Evolutionary conservation across 345 rosid species (phyloP).

Genomic region (Citrus sp.): DNA sequence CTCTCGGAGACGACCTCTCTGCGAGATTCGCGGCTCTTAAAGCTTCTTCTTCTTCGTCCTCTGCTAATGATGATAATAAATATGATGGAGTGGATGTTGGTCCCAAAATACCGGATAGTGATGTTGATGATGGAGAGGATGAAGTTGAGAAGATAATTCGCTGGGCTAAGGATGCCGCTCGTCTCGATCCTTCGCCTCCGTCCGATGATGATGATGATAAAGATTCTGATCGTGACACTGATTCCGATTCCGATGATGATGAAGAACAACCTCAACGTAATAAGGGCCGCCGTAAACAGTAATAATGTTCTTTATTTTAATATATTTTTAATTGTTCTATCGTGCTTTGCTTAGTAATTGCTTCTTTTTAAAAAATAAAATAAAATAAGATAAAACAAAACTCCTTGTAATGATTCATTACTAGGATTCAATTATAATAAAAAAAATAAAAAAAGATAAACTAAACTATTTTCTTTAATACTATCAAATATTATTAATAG

Average conservation of each 20-base stretch:
- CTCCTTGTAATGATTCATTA: no score
- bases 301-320: background rate
- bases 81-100: background rate
- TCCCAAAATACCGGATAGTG: background rate
- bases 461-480: no score
- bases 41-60: conserved; percentile 30
- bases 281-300: conserved; percentile 9
- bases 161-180: conserved; percentile 87
- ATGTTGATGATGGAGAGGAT: conserved; percentile 42
- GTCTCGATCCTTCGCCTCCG: conserved; percentile 77
- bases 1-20: conserved; percentile 51
- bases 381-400: no score
- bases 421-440: no score
- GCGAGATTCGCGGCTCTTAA: conserved; percentile 69
- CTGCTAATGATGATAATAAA: background rate
- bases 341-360: no score
- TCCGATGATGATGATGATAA: conserved; percentile 46
- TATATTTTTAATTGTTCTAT: no score
- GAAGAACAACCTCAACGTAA: conserved; percentile 4
- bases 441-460: no score
- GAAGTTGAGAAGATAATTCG: conserved; percentile 76
- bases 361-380: no score
- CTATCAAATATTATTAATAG: no score
- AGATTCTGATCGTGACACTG: conserved; percentile 13
- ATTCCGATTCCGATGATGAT: conserved; percentile 17